Conservation (phyloP, 495 filamentous ascomycete genomes). For the Penicillium ucsense region DNA sequence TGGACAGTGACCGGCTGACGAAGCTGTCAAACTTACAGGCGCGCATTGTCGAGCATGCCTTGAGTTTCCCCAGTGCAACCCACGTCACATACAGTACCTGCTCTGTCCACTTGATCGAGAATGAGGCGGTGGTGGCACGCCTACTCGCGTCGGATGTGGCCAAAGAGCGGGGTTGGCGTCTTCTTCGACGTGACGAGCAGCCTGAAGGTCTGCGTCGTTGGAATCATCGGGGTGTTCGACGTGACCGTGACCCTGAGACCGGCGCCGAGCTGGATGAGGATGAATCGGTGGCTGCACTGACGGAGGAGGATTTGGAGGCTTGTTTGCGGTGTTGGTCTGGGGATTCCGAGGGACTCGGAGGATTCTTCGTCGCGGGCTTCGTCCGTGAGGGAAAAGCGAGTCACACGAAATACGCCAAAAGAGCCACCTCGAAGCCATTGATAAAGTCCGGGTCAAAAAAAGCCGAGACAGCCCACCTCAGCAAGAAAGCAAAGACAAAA, state of each 20-base stretch:
- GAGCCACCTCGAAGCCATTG: background rate
- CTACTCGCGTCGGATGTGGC: constrained; percentile 60
- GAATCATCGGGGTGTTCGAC: constrained; percentile 52
- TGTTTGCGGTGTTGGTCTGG: constrained; percentile 77
- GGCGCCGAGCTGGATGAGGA: background rate
- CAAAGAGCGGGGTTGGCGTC: constrained; percentile 59
- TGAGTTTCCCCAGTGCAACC: constrained; percentile 66
- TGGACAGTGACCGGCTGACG: constrained; percentile 44
- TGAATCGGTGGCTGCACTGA: constrained; percentile 22
- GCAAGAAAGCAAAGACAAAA: too few relatives aligned
- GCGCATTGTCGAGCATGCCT: constrained; percentile 67
- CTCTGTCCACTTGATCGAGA: constrained; percentile 76
- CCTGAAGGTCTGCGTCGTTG: constrained; percentile 60
- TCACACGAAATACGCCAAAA: background rate
- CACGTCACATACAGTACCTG: constrained; percentile 89
- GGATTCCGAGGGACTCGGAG: constrained; percentile 65
- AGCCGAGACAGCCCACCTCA: too few relatives aligned
- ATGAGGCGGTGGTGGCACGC: constrained; percentile 70
- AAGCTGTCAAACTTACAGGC: constrained; percentile 72
- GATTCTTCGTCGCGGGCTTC: constrained; percentile 64
- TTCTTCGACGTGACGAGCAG: constrained; percentile 62
- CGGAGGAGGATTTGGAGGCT: constrained; percentile 50
- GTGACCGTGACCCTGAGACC: constrained; percentile 17
- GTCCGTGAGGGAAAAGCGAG: constrained; percentile 34
- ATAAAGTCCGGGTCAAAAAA: too few relatives aligned